Evolutionary conservation across 208 protist genomes (phyloP).

Genomic region (Wallacemonas rigidus): DNA sequence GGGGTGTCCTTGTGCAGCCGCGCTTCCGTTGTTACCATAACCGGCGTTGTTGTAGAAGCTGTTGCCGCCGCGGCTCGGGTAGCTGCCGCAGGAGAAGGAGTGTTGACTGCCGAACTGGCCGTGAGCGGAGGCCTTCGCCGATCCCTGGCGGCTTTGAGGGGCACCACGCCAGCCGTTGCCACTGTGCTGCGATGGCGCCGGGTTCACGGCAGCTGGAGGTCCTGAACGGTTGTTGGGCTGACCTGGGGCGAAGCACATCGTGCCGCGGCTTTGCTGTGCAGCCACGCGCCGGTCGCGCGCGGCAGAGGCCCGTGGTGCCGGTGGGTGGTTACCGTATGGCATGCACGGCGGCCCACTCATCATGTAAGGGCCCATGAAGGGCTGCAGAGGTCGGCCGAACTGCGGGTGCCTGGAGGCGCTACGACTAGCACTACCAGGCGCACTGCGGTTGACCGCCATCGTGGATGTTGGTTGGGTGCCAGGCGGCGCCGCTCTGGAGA

Average conservation of each 20-base stretch:
- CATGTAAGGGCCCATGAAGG: slow-evolving; percentile 1
- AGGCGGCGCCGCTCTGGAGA: neutral
- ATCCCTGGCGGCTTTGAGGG: neutral
- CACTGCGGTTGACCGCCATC: too few species aligned
- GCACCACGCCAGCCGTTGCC: neutral
- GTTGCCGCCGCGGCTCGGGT: neutral
- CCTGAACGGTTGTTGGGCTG: neutral
- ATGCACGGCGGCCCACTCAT: neutral
- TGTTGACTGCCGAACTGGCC: neutral
- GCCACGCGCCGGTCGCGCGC: slow-evolving; percentile 7
- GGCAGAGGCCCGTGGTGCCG: slow-evolving; percentile 1
- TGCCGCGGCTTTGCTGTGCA: neutral
- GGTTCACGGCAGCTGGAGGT: neutral
- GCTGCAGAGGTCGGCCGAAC: neutral
- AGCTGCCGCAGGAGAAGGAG: neutral
- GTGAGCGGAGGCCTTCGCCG: neutral
- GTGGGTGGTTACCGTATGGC: slow-evolving; percentile 1
- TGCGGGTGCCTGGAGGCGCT: neutral
- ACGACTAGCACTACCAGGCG: neutral
- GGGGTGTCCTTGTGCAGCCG: neutral
- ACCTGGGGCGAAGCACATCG: neutral
- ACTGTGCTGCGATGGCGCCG: neutral
- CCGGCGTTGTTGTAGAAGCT: neutral
- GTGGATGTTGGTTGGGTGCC: neutral
- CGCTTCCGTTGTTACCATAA: neutral